Conservation (phyloP, 2,329 filamentous ascomycete genomes). For the Ambrosiella xylebori region DNA sequence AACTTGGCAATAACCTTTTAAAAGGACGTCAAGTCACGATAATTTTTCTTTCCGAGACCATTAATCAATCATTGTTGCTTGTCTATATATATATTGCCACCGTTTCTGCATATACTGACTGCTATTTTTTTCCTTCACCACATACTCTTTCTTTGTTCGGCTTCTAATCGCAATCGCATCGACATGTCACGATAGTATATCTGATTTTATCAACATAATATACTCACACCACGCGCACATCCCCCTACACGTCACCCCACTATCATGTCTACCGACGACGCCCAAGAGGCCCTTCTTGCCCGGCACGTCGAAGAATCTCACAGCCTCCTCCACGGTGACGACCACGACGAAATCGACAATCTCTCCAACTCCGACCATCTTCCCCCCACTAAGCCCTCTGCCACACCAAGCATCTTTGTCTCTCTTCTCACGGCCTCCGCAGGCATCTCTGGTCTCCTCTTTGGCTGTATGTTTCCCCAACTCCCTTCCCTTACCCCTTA, state of each 20-base stretch:
- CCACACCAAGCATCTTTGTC: conserved; percentile 33
- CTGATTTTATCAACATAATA: not conserved
- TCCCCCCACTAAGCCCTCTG: not conserved
- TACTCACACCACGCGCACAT: not conserved
- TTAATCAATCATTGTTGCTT: not conserved
- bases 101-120: not conserved
- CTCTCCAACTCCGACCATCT: conserved; percentile 13
- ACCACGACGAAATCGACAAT: conserved; percentile 16
- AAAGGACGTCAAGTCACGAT: not conserved
- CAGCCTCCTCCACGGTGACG: conserved; percentile 14
- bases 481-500: not conserved
- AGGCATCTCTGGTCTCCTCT: conserved; percentile 48
- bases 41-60: not conserved
- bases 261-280: conserved; percentile 1
- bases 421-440: conserved; percentile 47
- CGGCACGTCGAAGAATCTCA: not conserved
- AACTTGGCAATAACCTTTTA: not conserved
- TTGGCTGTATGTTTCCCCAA: conserved; percentile 38
- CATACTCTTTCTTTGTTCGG: not conserved
- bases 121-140: not conserved
- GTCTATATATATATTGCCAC: conserved; percentile 2
- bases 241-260: not conserved
- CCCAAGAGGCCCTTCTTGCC: not conserved
- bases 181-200: not conserved
- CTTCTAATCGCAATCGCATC: not conserved